Percentiles rank a stretch among this genome's conserved stretches.
phyloP scores from a whole-genome alignment of 495 filamentous ascomycete species.

The Staphylotrichum longicolle region DNA sequence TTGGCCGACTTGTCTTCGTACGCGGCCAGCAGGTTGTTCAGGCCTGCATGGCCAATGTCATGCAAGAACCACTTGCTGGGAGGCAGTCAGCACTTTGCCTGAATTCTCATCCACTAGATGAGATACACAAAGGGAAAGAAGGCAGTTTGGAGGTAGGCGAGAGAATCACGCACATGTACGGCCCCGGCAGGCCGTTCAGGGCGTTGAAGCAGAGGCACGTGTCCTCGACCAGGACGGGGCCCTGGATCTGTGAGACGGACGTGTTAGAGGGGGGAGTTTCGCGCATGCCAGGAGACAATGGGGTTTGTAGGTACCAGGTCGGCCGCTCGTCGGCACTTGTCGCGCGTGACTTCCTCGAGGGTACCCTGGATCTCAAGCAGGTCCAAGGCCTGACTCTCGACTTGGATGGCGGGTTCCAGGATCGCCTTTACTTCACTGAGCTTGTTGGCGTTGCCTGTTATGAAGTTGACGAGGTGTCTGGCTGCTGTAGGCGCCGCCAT shows the following conservation, averaged over 20 bases:
- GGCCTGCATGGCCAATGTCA: slow-evolving; percentile 71
- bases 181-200: slow-evolving; percentile 84
- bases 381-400: slow-evolving; percentile 73
- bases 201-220: slow-evolving; percentile 92
- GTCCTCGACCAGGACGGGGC: slow-evolving; percentile 93
- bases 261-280: too few relatives aligned
- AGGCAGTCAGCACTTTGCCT: too few relatives aligned
- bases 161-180: slow-evolving; percentile 73
- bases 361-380: slow-evolving; percentile 88
- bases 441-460: slow-evolving; percentile 95
- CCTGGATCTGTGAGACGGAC: slow-evolving; percentile 59
- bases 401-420: slow-evolving; percentile 66
- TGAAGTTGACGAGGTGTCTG: slow-evolving; percentile 69
- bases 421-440: slow-evolving; percentile 83
- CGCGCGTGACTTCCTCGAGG: slow-evolving; percentile 82
- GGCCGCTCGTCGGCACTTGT: slow-evolving; percentile 81
- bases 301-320: slow-evolving; percentile 49
- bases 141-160: too few relatives aligned
- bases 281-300: neutral
- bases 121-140: too few relatives aligned
- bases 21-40: slow-evolving; percentile 87
- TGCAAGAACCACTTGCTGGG: slow-evolving; percentile 89
- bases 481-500: slow-evolving; percentile 23
- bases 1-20: slow-evolving; percentile 88
- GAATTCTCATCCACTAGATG: too few relatives aligned